Evolutionary conservation across 441 rosid species (phyloP), one percentile per base, ranked within the genome.

Genomic region (Aleurites moluccanus): DNA sequence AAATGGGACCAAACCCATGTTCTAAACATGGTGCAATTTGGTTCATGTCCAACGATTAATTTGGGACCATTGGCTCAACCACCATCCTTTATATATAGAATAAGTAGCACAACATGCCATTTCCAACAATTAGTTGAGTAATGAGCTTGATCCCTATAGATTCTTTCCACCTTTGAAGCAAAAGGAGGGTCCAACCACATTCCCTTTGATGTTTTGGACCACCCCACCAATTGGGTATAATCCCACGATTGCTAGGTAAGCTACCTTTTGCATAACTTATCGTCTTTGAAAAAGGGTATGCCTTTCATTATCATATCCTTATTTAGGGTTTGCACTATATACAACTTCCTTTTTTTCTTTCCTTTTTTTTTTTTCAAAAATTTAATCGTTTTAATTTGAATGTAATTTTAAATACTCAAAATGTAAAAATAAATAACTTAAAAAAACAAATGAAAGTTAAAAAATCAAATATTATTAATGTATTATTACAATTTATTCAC

Each of bases 1-100:
- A 0, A 23, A 68, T 45, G 69, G 72, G 77, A 63, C 71, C 77
- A 63, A 76, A 69, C 33, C 72, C 82, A 64, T 64, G 77, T 64
- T 67, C 20, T 20, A 11, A 35, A 72, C 50, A 71, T 21, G 75
- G 74, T 65, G 10, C n/a, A 25, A 0, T 59, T 64, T 53, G 44
- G 67, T 63, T 65, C 16, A 18, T 55, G 70, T 44, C 28, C 49
- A 9, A 2, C 44, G 40, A 30, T 45, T 59, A 15, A 52, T 38
- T 30, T 6, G 69, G 57, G 60, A 61, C 70, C 70, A 62, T 42
- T 0, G 77, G 64, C 69, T 73, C 69, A 73, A 35, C 64, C 23
- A 25, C 7, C 50, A 1, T 45, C 9, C 21, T n/a, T n/a, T n/a
- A n/a, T 35, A 35, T 35, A 5, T 50, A 4, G 20, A 50, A 14